Evolutionary conservation across 768 basidiomycete species (phyloP), one percentile per base, ranked within the genome.

Genomic region (Boletus rubropictus): DNA sequence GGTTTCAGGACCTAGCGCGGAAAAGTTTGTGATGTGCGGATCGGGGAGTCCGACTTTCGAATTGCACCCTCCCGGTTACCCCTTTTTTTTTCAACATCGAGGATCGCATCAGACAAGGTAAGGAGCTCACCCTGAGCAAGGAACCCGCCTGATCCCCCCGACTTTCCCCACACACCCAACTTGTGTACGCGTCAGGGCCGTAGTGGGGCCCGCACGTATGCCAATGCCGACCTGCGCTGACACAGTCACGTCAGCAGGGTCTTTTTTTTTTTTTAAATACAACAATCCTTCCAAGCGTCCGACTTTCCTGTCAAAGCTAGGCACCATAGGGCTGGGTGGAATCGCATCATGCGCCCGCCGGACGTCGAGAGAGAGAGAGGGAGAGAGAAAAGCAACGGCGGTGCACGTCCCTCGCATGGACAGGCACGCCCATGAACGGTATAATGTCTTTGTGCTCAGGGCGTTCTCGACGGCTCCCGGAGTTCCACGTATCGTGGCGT

Each of bases 181-280:
- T 12, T 17, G 36, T 21, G 29, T 21, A 42, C 11, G 36, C 18
- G 18, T 39, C 39, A 49, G 50, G 41, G 37, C 49, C 37, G 8
- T 28, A n/a, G n/a, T n/a, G n/a, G n/a, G n/a, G n/a, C n/a, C n/a
- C 9, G 25, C 25, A 27, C 7, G 9, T 27, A 27, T 6, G 25
- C 39, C 10, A 4, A 18, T 42, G 33, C 40, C 54, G 39, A 45
- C 38, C 29, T 9, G 1, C 14, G 14, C 29, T 12, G 28, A 28
- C 28, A 5, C 15, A 25, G 27, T 62, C 60, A 62, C 52, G 52
- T 63, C 44, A 47, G 35, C 48, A 36, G 12, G 22, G 42, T 25
- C n/a, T n/a, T n/a, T n/a, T n/a, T n/a, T n/a, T n/a, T n/a, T n/a
- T 39, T 39, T 22, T 39, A 36, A 12, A 18, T 25, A 14, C 17